Base-by-base conservation (phyloP, 1,284 basidiomycete genomes). In the Ceratobasidium sp. region DNA sequence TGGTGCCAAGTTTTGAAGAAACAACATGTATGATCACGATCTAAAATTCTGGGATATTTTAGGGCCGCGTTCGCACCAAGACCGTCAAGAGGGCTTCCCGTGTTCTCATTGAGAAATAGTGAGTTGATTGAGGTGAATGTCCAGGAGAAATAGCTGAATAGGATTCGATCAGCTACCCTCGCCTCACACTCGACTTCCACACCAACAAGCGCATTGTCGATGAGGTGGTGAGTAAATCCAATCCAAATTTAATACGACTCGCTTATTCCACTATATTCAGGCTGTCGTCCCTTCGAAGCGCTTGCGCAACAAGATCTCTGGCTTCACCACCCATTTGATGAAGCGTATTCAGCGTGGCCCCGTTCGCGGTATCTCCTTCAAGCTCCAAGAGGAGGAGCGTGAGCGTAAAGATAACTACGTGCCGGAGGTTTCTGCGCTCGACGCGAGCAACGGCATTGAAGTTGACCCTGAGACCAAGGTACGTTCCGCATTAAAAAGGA, bases 241-340 rank as follows among this genome's bases (percentile, higher is more conserved):
- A 47, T 63, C 19, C 17, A 36, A 44, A 36, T 9, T 2, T 29
- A 64, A 60, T 59, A n/a, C 67, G 29, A 41, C 60, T 48, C 60
- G 45, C 33, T 60, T 60, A 69, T 66, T 50, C 57, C 36, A 71
- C 60, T 53, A 36, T 50, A 36, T 77, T 81, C 83, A 97, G 90
- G 97, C 97, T 79, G 90, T 95, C 80, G 96, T 99, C 80, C 97
- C 97, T 78, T 98, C 97, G 75, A 99, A 99, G 89, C 95, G 97
- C 81, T 92, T 99, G 80, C 93, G 98, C 84, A 99, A 99, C 95
- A 99, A 99, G 91, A 95, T 99, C 82, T 93, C 97, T 41, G 97
- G 97, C 75, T 99, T 99, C 92, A 99, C 98, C 79, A 99, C 97
- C 81, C 98, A 99, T 85, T 89, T 99, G 84, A 99, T 99, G 98